Evolutionary conservation across 164 flowering plant genomes (phyloP).

Genomic region (Cinnamomum chago): DNA sequence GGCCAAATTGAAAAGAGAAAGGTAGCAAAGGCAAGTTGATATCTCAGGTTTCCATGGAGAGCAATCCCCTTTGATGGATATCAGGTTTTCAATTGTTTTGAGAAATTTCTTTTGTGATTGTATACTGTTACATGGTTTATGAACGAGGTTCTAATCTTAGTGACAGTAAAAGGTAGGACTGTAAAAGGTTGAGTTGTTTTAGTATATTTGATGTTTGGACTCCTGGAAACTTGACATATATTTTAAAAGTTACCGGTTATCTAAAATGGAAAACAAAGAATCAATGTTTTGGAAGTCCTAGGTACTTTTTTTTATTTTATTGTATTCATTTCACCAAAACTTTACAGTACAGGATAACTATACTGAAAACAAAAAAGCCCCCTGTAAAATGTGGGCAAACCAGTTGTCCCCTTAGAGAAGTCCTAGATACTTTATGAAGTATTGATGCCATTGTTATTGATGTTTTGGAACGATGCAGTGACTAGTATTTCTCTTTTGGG

Average conservation of each 20-base stretch:
- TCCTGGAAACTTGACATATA: neutral
- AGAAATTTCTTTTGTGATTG: neutral
- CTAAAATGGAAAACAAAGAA: neutral
- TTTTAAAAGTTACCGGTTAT: neutral
- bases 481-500: too few species aligned
- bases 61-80: neutral
- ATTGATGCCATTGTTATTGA: too few species aligned
- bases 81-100: neutral
- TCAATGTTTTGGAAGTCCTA: neutral
- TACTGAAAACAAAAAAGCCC: too few species aligned
- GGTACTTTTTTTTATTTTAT: neutral
- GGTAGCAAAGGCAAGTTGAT: constrained; percentile 64
- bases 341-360: too few species aligned
- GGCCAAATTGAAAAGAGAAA: constrained; percentile 84
- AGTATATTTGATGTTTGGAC: neutral
- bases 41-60: neutral
- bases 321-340: neutral
- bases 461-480: too few species aligned
- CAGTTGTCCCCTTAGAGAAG: too few species aligned
- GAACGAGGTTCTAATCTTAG: neutral
- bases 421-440: too few species aligned
- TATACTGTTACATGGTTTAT: neutral
- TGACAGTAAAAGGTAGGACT: neutral
- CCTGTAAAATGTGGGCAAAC: too few species aligned
- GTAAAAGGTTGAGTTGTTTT: neutral